Evolutionary conservation across 1,284 basidiomycete species (phyloP).

Genomic region (Grifola frondosa): DNA sequence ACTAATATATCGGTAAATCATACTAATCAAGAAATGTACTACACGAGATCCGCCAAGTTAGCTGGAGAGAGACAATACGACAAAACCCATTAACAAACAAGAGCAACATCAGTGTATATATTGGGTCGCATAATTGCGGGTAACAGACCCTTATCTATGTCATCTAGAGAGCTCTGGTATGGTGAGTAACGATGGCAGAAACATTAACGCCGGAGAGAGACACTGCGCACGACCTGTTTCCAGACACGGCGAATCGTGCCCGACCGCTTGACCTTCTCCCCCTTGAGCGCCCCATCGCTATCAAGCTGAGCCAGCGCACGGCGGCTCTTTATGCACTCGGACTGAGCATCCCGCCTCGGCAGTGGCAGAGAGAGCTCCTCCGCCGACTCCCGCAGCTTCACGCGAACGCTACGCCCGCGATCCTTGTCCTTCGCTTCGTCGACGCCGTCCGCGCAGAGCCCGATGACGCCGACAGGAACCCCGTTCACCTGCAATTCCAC

Average conservation of each 20-base stretch:
- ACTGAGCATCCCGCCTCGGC: not conserved
- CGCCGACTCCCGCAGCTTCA: slow-evolving; percentile 1
- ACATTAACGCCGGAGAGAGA: slow-evolving; percentile 13
- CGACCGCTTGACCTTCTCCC: slow-evolving; percentile 2
- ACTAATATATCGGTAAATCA: no score
- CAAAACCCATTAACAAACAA: no score
- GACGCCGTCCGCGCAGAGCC: not conserved
- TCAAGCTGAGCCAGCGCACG: not conserved
- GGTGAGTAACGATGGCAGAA: not conserved
- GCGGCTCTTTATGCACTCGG: not conserved
- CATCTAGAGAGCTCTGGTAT: no score
- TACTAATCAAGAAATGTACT: no score
- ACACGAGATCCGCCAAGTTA: no score
- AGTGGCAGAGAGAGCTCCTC: not conserved
- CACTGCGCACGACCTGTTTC: slow-evolving; percentile 20
- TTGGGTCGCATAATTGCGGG: no score
- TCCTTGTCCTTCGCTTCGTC: not conserved
- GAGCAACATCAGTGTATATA: no score
- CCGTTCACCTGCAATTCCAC: slow-evolving; percentile 20
- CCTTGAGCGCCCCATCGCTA: not conserved
- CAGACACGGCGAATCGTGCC: slow-evolving; percentile 16
- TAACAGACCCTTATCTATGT: no score
- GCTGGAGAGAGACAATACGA: no score
- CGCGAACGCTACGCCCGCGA: slow-evolving; percentile 2
- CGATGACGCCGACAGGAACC: slow-evolving; percentile 20